A percentile compares a stretch with the other conserved stretches of the same genome.
Conservation (phyloP, 1,284 basidiomycete species). For the Fomitopsis pinicola region DNA sequence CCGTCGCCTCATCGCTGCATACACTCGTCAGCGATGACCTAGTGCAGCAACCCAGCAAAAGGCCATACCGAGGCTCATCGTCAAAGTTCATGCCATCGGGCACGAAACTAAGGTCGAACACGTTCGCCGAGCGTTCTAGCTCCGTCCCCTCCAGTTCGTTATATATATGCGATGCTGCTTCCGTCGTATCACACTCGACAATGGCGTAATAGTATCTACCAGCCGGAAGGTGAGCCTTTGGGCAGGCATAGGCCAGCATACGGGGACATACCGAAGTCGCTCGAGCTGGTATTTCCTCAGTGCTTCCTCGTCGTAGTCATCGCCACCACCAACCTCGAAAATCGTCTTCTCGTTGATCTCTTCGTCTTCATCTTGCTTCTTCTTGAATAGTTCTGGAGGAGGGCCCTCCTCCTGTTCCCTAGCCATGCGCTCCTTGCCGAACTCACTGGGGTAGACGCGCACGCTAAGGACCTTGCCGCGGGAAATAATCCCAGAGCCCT, state of each 20-base stretch:
- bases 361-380: slow-evolving; percentile 35
- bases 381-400: slow-evolving; percentile 81
- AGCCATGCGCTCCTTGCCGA: slow-evolving; percentile 87
- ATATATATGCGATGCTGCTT: slow-evolving; percentile 81
- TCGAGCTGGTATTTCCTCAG: slow-evolving; percentile 93
- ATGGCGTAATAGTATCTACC: slow-evolving; percentile 95
- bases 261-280: slow-evolving; percentile 68
- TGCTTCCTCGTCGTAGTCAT: slow-evolving; percentile 85
- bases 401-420: slow-evolving; percentile 91
- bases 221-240: slow-evolving; percentile 3
- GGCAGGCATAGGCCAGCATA: not conserved
- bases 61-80: slow-evolving; percentile 64
- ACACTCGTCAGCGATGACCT: slow-evolving; percentile 3
- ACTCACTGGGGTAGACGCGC: slow-evolving; percentile 88
- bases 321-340: slow-evolving; percentile 63
- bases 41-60: not conserved
- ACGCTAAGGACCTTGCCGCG: slow-evolving; percentile 72
- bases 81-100: slow-evolving; percentile 93
- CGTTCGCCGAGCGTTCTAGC: slow-evolving; percentile 94
- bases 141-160: slow-evolving; percentile 92
- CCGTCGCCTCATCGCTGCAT: slow-evolving; percentile 80
- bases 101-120: slow-evolving; percentile 93
- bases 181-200: slow-evolving; percentile 81
- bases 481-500: slow-evolving; percentile 22
- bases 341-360: slow-evolving; percentile 65